A percentile compares a stretch with the other conserved stretches of the same genome.
These are phyloP conservation scores for Diplodia sapinea DNA, from an alignment of 2,329 filamentous ascomycete genomes.

Conservation along the genomic window DNA sequence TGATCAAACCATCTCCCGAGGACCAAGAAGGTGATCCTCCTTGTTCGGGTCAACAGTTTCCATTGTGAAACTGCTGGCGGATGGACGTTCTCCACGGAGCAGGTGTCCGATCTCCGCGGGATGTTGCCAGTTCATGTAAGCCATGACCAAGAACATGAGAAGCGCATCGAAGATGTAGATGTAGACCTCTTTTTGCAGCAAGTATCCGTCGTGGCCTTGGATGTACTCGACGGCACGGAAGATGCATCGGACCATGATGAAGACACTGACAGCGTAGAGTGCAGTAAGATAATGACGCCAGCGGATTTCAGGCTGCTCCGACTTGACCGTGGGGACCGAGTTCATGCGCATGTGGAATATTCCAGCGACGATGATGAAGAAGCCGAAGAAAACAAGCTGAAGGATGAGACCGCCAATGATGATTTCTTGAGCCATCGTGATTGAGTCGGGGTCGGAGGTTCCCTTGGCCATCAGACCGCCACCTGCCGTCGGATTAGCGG, in stretches of 20 bases:
- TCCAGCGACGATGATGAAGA: constrained; percentile 41
- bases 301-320: constrained; percentile 33
- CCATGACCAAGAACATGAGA: constrained; percentile 53
- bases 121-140: constrained; percentile 48
- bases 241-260: constrained; percentile 58
- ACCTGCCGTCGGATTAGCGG: background rate
- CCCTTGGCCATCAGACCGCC: constrained; percentile 23
- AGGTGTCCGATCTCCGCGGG: constrained; percentile 41
- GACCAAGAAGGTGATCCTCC: background rate
- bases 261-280: constrained; percentile 51
- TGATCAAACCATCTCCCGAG: constrained; percentile 13
- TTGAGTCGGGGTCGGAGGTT: background rate
- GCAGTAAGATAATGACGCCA: constrained; percentile 47
- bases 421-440: constrained; percentile 17
- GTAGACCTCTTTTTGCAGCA: constrained; percentile 54
- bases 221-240: constrained; percentile 59
- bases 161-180: constrained; percentile 57
- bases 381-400: constrained; percentile 43
- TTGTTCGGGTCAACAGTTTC: background rate
- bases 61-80: background rate
- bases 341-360: constrained; percentile 39
- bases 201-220: constrained; percentile 52
- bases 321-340: constrained; percentile 3
- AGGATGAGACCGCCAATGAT: constrained; percentile 41
- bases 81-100: constrained; percentile 23